phyloP scores from a whole-genome alignment of 1,284 basidiomycete genomes.

The Austropuccinia psidii region DNA sequence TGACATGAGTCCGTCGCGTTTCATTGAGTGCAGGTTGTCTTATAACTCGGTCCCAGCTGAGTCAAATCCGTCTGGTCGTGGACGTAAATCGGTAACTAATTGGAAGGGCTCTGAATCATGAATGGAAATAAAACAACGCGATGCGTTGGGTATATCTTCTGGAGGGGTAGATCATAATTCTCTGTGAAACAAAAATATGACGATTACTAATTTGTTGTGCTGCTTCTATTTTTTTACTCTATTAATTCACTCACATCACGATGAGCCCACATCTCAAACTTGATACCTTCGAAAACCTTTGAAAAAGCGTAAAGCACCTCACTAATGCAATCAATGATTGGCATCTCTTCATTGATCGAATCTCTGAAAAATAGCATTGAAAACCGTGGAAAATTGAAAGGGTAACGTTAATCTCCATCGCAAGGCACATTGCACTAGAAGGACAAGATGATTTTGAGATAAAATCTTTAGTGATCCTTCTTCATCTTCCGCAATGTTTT shows the following conservation, averaged over 20 bases:
- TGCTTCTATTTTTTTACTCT: no score
- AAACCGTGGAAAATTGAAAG: conserved; percentile 69
- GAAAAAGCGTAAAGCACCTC: conserved; percentile 71
- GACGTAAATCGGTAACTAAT: conserved; percentile 55
- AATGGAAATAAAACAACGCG: conserved; percentile 5
- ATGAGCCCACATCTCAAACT: conserved; percentile 60
- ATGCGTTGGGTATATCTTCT: conserved; percentile 57
- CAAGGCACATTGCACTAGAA: conserved; percentile 77
- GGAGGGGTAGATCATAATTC: conserved; percentile 55
- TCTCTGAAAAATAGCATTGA: conserved; percentile 76
- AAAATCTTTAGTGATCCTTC: conserved; percentile 92
- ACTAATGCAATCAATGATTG: conserved; percentile 76
- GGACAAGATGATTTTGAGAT: conserved; percentile 67
- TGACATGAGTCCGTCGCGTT: conserved; percentile 57
- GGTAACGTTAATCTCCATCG: conserved; percentile 79
- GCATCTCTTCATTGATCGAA: conserved; percentile 84
- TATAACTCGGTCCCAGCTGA: conserved; percentile 39
- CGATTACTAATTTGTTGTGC: conserved; percentile 64
- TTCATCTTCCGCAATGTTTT: conserved; percentile 83
- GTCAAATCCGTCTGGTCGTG: conserved; percentile 46
- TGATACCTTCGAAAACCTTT: conserved; percentile 61
- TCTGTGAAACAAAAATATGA: conserved; percentile 46
- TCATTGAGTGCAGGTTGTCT: conserved; percentile 51
- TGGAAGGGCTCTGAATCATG: conserved; percentile 54
- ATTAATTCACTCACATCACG: conserved; percentile 63